Percentiles rank a stretch among this genome's conserved stretches.
phyloP scores from a whole-genome alignment of 352 stramenopile species.

The Phytophthora sp. region DNA sequence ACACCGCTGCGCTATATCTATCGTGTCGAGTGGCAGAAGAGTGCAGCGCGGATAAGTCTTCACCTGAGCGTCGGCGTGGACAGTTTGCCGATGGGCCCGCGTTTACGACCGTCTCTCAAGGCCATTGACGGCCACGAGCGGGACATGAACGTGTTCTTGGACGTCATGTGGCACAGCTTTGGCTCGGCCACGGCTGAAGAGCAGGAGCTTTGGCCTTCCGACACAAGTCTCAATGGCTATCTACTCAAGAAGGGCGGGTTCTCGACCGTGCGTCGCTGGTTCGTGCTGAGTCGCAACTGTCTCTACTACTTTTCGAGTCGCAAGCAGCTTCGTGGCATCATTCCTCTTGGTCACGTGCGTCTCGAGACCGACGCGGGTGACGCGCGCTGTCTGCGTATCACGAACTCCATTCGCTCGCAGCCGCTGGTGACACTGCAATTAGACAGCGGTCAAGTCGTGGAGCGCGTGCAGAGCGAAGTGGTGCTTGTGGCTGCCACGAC shows the following conservation, averaged over 20 bases:
- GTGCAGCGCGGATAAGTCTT: conserved; percentile 58
- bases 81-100: conserved; percentile 82
- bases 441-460: conserved; percentile 82
- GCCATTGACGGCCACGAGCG: conserved; percentile 76
- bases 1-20: conserved; percentile 90
- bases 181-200: conserved; percentile 79
- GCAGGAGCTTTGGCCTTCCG: conserved; percentile 88
- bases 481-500: conserved; percentile 67
- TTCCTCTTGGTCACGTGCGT: conserved; percentile 78
- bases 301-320: conserved; percentile 88
- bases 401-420: conserved; percentile 59
- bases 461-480: conserved; percentile 82
- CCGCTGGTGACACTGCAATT: conserved; percentile 80
- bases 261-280: conserved; percentile 84
- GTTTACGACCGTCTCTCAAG: conserved; percentile 70
- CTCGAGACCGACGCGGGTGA: conserved; percentile 68
- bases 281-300: conserved; percentile 88
- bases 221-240: conserved; percentile 88
- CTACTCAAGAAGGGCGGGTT: conserved; percentile 86
- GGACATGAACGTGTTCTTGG: conserved; percentile 88
- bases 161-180: conserved; percentile 91
- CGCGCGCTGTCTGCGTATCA: conserved; percentile 73
- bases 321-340: conserved; percentile 87
- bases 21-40: conserved; percentile 76
- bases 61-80: conserved; percentile 87